phyloP scores from a whole-genome alignment of 371 early-diverging fungal species.

The Mucor plumbeus region DNA sequence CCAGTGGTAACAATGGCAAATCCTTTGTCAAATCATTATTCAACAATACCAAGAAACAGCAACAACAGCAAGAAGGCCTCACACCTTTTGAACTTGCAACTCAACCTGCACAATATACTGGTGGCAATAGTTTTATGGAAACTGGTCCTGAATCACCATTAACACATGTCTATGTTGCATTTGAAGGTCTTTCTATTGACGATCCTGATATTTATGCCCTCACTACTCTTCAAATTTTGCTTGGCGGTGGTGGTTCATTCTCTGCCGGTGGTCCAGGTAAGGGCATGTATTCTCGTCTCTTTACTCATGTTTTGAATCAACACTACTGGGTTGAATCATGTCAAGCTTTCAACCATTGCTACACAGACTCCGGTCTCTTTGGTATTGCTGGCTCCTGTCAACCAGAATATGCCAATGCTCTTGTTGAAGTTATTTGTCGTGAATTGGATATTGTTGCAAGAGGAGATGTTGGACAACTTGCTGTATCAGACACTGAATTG shows the following conservation, averaged over 20 bases:
- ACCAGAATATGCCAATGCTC: constrained; percentile 66
- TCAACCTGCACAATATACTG: constrained; percentile 76
- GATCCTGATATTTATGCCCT: constrained; percentile 91
- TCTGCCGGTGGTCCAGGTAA: constrained; percentile 98
- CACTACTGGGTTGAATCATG: constrained; percentile 95
- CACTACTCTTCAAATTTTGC: constrained; percentile 87
- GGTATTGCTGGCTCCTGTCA: constrained; percentile 90
- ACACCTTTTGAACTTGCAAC: constrained; percentile 46
- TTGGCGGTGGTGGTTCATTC: constrained; percentile 97
- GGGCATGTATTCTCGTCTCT: constrained; percentile 97
- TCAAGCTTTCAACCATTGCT: constrained; percentile 88
- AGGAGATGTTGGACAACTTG: constrained; percentile 34
- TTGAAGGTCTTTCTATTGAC: constrained; percentile 81
- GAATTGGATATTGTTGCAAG: constrained; percentile 80
- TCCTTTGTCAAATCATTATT: constrained; percentile 41
- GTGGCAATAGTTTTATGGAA: constrained; percentile 77
- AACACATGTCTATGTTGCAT: constrained; percentile 90
- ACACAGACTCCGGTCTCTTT: constrained; percentile 91
- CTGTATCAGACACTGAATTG: constrained; percentile 68
- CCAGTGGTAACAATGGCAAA: neutral
- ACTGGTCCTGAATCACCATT: constrained; percentile 69
- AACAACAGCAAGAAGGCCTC: neutral
- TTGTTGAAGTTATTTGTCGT: constrained; percentile 83
- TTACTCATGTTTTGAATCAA: constrained; percentile 93
- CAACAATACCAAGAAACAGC: constrained; percentile 10